Evolutionary conservation across 1,284 basidiomycete species (phyloP), one percentile per base, ranked within the genome.

Genomic region (Ceratobasidium theobromae): DNA sequence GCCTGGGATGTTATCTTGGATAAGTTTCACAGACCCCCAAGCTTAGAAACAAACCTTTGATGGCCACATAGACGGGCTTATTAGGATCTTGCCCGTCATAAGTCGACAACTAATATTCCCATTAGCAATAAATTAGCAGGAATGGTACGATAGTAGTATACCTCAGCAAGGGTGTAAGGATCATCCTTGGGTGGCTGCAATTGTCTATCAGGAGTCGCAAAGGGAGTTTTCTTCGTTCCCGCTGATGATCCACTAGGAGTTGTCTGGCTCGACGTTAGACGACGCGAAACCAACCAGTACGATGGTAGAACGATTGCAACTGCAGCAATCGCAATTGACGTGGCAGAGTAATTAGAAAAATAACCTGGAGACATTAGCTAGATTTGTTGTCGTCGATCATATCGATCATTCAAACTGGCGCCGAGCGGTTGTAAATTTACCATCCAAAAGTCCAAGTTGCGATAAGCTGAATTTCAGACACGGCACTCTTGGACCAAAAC

Each of bases 1-100:
- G 3, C 74, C 73, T 70, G 66, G 45, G 16, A 11, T 27, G 6
- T n/a, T 30, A 28, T 35, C 35, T 52, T 25, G 57, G 52, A 45
- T 45, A 41, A 23, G 32, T 21, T 53, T n/a, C 35, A 30, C 30
- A 43, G 57, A 25, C 18, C 8, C 3, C 23, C n/a, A 41, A 27
- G 25, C 16, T 12, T 16, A 23, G 28, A 55, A 67, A 1, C 53
- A 32, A 21, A 89, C 91, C 91, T 80, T 95, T 95, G 75, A 95
- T 93, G 43, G 90, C 86, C 38, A 95, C 91, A 71, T 91, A 93
- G 57, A 95, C 90, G 0, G 90, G 89, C 73, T 84, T 85, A 35
- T 74, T 72, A 0, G 79, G 72, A 68, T 86, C 82, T 0, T 80
- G 79, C 9, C 93, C 93, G 75, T 94, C 84, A 74, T 79, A 94